Conservation (phyloP, 2,329 filamentous ascomycete genomes). For the Pezicula rhizophila region DNA sequence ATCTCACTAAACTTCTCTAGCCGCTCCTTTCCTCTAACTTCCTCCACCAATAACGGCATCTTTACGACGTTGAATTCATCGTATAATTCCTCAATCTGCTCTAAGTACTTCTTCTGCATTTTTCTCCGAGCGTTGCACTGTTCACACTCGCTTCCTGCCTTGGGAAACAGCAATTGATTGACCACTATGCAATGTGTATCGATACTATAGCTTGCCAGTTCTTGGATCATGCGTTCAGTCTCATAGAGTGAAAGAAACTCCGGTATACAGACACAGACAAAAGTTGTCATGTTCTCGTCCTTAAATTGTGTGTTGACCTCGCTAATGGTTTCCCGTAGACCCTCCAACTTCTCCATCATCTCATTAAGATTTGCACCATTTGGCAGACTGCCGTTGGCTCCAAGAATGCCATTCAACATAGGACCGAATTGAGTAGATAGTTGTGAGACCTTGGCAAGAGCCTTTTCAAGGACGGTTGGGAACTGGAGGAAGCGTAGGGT, state of each 20-base stretch:
- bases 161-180: constrained; percentile 94
- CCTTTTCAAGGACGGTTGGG: constrained; percentile 95
- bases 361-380: constrained; percentile 92
- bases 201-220: constrained; percentile 86
- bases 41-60: constrained; percentile 93
- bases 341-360: constrained; percentile 90
- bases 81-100: constrained; percentile 97
- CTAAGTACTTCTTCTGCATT: constrained; percentile 99
- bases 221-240: constrained; percentile 99
- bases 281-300: constrained; percentile 89
- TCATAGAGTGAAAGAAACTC: constrained; percentile 97
- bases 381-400: constrained; percentile 58
- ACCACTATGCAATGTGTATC: constrained; percentile 97
- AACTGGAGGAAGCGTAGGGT: constrained; percentile 98
- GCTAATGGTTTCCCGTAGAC: constrained; percentile 82
- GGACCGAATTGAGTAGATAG: constrained; percentile 92
- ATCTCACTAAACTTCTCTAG: constrained; percentile 86
- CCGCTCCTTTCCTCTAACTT: constrained; percentile 91
- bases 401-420: constrained; percentile 89
- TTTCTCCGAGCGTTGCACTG: constrained; percentile 92
- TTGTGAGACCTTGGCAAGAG: constrained; percentile 92
- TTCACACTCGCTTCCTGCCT: constrained; percentile 77
- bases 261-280: constrained; percentile 96
- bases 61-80: constrained; percentile 99
- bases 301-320: constrained; percentile 99